Base-by-base conservation (phyloP, 176 grass and related monocot genomes). In the Miscanthus lutarioriparius region DNA sequence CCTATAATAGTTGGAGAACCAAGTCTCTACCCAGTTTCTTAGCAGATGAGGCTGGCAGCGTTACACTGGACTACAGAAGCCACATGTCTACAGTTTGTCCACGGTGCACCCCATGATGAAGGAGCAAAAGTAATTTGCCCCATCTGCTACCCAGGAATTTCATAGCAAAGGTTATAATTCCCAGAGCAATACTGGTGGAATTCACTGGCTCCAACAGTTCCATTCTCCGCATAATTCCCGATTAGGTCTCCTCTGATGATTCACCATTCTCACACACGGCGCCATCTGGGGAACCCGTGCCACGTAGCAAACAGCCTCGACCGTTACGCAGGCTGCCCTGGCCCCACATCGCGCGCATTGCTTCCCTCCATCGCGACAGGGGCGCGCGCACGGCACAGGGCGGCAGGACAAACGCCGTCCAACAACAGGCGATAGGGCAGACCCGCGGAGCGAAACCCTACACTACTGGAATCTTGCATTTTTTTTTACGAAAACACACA, bases 401-500 rank as follows among this genome's bases (percentile, higher is more conserved):
- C 23, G 6, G 47, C 79, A 73, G 74, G 33, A 1, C 23, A 51
- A 54, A 40, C 54, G 40, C 12, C 56, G 35, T 39, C 54, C 56
- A 73, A 10, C 16, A 43, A 49, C 25, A 20, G 9, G 4, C 44
- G 43, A 39, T 4, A 63, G 23, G 37, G 20, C 27, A 62, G 44
- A 14, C 5, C 40, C 30, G 64, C 79, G 22, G 49, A 71, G 72
- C 20, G 20, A 77, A 89, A 82, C 78, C 83, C 88, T 86, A 82
- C n/a, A n/a, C n/a, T n/a, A n/a, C n/a, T n/a, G n/a, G n/a, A n/a
- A n/a, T n/a, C n/a, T n/a, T n/a, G n/a, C n/a, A n/a, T n/a, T n/a
- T n/a, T n/a, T n/a, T n/a, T n/a, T n/a, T n/a, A n/a, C n/a, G n/a
- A 30, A 30, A 30, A 30, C 28, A 1, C 28, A 30, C 28, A 2